Evolutionary conservation across 1,139 yeast genomes (phyloP), one percentile per base, ranked within the genome.

Genomic region (Pichia sp.): DNA sequence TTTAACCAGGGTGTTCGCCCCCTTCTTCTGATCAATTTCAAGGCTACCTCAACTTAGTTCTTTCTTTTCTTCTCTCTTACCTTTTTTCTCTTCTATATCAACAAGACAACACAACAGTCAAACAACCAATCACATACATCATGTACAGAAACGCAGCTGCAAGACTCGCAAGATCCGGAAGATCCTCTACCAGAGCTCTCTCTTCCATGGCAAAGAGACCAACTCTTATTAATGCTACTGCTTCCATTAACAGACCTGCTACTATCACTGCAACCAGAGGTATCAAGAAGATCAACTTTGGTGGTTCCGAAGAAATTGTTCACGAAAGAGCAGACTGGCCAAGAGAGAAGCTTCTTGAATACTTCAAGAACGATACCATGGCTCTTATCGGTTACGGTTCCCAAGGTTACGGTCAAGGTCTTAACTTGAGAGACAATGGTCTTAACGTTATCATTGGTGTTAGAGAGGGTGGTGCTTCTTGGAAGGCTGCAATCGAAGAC

Each of bases 281-380:
- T 69, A 64, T 88, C 59, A 86, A 91, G 77, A 77, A 87, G 70
- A 93, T 91, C 71, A 86, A 86, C 79, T 91, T 91, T 60, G 96
- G 87, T 65, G 97, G 96, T 67, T 77, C 79, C 53, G 88, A 83
- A 60, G 97, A 88, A 72, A 68, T 81, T 55, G 98, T 91, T 53
- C 91, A 91, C 74, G 97, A 91, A 75, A 86, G 98, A 71, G 81
- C 86, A 55, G 98, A 91, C 83, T 91, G 98, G 98, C 98, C 98
- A 69, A 77, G 82, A 64, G 98, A 91, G 72, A 91, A 83, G 74
- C 75, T 91, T 59, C 74, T 81, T 52, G 93, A 87, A 60, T 91
- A 87, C 77, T 91, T 91, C 86, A 88, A 91, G 77, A 72, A 88
- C 68, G 98, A 91, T 66, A 91, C 98, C 47, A 72, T 91, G 61